These are phyloP conservation scores for Lactifluus hygrophoroides DNA, from an alignment of 768 basidiomycete genomes.

Conservation along the genomic window DNA sequence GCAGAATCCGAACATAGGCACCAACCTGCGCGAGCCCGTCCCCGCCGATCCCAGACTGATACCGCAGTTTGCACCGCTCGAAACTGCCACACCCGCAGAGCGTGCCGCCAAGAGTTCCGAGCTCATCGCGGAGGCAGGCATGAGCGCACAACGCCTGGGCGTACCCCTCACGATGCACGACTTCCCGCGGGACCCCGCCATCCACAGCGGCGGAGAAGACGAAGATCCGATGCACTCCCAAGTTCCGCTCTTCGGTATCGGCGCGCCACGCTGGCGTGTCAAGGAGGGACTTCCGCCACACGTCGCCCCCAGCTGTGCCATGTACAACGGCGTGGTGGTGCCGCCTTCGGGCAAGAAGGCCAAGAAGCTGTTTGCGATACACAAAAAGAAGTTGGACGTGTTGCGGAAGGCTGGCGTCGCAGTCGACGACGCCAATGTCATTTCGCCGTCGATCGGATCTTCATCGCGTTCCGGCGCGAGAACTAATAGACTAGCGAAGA, in stretches of 20 bases:
- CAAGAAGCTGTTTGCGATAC: neutral
- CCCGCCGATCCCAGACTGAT: constrained; percentile 5
- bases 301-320: neutral
- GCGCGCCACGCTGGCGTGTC: constrained; percentile 6
- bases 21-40: constrained; percentile 15
- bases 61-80: neutral
- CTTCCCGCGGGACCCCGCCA: constrained; percentile 1
- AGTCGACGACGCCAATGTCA: no score
- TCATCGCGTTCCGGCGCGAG: no score
- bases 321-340: neutral
- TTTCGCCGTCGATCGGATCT: no score
- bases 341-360: neutral
- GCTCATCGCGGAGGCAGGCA: constrained; percentile 6
- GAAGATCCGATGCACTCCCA: constrained; percentile 2
- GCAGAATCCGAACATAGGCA: constrained; percentile 8
- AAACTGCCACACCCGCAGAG: neutral
- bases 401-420: neutral
- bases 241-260: constrained; percentile 1
- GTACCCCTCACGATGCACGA: constrained; percentile 10
- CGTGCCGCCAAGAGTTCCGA: constrained; percentile 3
- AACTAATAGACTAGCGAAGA: no score
- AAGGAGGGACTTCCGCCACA: neutral
- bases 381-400: neutral
- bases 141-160: constrained; percentile 1
- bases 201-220: neutral